These are phyloP conservation scores for Septoria petroselini DNA, from an alignment of 2,329 filamentous ascomycete species.

Conservation along the genomic window DNA sequence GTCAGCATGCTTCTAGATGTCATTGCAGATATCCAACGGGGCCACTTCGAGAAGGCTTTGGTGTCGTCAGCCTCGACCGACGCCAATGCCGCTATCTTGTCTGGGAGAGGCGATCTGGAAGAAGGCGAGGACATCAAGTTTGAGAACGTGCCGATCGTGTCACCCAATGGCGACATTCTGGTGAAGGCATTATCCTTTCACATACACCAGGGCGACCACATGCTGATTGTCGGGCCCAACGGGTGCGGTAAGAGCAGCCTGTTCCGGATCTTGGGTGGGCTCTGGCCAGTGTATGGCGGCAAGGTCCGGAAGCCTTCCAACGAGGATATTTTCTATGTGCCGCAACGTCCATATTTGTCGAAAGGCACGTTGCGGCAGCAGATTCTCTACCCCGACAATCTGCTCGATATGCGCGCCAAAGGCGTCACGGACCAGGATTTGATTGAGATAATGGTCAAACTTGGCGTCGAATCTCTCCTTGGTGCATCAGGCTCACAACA, in stretches of 20 bases:
- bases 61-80: slow-evolving; percentile 83
- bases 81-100: slow-evolving; percentile 77
- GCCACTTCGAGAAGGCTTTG: slow-evolving; percentile 93
- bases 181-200: slow-evolving; percentile 82
- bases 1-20: slow-evolving; percentile 87
- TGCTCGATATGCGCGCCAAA: slow-evolving; percentile 82
- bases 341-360: slow-evolving; percentile 89
- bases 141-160: slow-evolving; percentile 87
- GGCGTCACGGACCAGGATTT: slow-evolving; percentile 80
- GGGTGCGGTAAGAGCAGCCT: slow-evolving; percentile 95
- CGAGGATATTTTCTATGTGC: slow-evolving; percentile 95
- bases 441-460: slow-evolving; percentile 67
- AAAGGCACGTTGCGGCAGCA: slow-evolving; percentile 91
- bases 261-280: slow-evolving; percentile 90
- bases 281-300: slow-evolving; percentile 97
- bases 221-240: slow-evolving; percentile 93
- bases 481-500: slow-evolving; percentile 59
- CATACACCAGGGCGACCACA: slow-evolving; percentile 80
- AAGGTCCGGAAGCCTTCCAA: slow-evolving; percentile 88
- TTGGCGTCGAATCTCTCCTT: slow-evolving; percentile 81
- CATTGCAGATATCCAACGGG: slow-evolving; percentile 87
- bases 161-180: slow-evolving; percentile 91
- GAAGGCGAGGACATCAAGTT: slow-evolving; percentile 85
- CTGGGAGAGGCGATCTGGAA: slow-evolving; percentile 74
- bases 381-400: slow-evolving; percentile 89